Percentiles rank a stretch among this genome's conserved stretches.
Evolutionary conservation across 23 red algal species (phyloP).

Genomic region (Chondrus crispus): DNA sequence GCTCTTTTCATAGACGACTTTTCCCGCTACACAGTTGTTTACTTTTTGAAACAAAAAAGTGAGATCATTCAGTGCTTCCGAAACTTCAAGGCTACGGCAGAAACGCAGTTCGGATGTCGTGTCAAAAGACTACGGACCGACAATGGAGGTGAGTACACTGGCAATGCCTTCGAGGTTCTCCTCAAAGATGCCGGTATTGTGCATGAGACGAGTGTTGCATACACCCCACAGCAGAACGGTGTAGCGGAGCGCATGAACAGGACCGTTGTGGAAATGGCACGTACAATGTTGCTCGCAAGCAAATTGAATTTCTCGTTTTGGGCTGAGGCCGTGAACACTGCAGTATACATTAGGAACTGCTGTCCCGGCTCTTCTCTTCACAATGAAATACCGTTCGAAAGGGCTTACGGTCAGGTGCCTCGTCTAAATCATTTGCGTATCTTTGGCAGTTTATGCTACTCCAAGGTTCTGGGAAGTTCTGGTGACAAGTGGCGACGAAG

Average conservation of each 20-base stretch:
- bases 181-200: not conserved
- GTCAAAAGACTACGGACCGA: not conserved
- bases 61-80: not conserved
- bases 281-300: not conserved
- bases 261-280: not conserved
- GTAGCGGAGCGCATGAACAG: not conserved
- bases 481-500: not conserved
- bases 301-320: not conserved
- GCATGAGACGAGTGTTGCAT: not conserved
- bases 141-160: not conserved
- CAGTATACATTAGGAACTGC: not conserved
- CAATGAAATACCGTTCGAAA: not conserved
- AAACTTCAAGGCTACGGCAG: not conserved
- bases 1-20: not conserved
- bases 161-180: not conserved
- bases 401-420: not conserved
- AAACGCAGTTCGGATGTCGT: not conserved
- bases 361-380: not conserved
- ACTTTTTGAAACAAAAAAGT: not conserved
- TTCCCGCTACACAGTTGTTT: not conserved
- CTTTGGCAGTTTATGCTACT: not conserved
- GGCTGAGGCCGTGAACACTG: not conserved
- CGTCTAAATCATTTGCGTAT: not conserved
- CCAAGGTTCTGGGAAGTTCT: not conserved
- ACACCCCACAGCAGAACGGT: conserved; percentile 34